Conservation (phyloP, 2,329 filamentous ascomycete species). For the Aspergillus versicolor region DNA sequence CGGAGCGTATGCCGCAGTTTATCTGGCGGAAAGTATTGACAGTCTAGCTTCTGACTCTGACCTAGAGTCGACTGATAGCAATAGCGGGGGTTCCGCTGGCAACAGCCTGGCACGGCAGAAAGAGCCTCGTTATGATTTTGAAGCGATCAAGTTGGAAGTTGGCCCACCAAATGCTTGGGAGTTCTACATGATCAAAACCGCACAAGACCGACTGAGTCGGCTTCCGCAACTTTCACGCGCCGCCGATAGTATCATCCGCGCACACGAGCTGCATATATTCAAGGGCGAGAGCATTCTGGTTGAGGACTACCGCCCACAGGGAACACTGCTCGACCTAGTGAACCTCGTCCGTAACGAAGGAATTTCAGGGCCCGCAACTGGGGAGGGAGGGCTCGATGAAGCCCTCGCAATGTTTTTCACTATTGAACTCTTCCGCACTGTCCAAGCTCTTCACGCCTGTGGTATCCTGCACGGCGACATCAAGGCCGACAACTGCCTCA, state of each 20-base stretch:
- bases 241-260: slow-evolving; percentile 73
- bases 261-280: slow-evolving; percentile 90
- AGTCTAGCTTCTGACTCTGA: slow-evolving; percentile 39
- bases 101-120: slow-evolving; percentile 27
- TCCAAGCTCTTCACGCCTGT: slow-evolving; percentile 80
- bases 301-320: slow-evolving; percentile 82
- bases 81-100: slow-evolving; percentile 53
- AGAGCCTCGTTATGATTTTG: slow-evolving; percentile 57
- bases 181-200: slow-evolving; percentile 89
- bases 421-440: slow-evolving; percentile 83
- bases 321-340: slow-evolving; percentile 90
- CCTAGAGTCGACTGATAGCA: slow-evolving; percentile 41
- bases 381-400: slow-evolving; percentile 78
- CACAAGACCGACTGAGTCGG: slow-evolving; percentile 69
- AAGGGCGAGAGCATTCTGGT: slow-evolving; percentile 86
- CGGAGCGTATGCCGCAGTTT: slow-evolving; percentile 93
- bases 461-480: slow-evolving; percentile 87
- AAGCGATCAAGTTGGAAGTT: slow-evolving; percentile 91
- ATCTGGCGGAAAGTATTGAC: slow-evolving; percentile 77
- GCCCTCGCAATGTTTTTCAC: slow-evolving; percentile 91
- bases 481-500: slow-evolving; percentile 91
- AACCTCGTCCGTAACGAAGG: slow-evolving; percentile 75
- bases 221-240: slow-evolving; percentile 62
- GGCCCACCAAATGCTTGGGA: slow-evolving; percentile 86
- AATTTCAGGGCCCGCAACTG: slow-evolving; percentile 47